Percentiles rank a stretch among this genome's conserved stretches.
These are phyloP conservation scores for Phialemoniopsis sp. DNA, from an alignment of 2,329 filamentous ascomycete genomes.

Conservation along the genomic window DNA sequence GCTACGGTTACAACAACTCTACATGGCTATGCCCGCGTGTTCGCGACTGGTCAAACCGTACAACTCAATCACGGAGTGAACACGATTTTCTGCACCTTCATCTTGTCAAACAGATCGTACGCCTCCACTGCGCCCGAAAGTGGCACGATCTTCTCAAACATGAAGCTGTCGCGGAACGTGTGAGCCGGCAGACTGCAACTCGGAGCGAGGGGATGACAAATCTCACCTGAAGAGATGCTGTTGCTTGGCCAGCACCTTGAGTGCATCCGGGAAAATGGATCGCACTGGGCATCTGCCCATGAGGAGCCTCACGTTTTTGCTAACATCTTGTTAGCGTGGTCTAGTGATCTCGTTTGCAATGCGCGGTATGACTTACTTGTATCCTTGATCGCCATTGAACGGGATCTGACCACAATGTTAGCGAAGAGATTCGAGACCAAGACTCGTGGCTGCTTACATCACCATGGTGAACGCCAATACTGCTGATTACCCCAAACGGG, in stretches of 20 bases:
- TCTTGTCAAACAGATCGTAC: constrained; percentile 68
- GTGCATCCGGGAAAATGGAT: constrained; percentile 62
- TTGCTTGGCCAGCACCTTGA: constrained; percentile 61
- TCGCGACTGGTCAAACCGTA: not conserved
- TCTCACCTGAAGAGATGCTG: not conserved
- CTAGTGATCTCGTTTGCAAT: constrained; percentile 12
- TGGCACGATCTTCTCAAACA: constrained; percentile 73
- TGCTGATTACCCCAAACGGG: constrained; percentile 70
- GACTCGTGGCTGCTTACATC: constrained; percentile 46
- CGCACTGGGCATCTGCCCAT: constrained; percentile 76
- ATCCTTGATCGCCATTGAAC: constrained; percentile 61
- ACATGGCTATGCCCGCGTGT: not conserved
- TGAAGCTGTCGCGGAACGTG: constrained; percentile 49
- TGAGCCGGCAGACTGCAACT: too few species aligned
- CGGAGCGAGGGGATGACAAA: not conserved
- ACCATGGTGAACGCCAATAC: constrained; percentile 71
- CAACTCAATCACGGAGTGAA: constrained; percentile 46
- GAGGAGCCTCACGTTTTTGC: constrained; percentile 69
- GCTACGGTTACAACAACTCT: not conserved
- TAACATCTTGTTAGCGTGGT: constrained; percentile 17
- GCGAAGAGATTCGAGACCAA: constrained; percentile 1
- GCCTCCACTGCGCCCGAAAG: constrained; percentile 61
- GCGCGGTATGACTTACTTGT: constrained; percentile 32
- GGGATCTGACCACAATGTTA: constrained; percentile 51
- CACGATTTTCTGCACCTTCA: constrained; percentile 71